Conservation (phyloP, 306 rosid species). For the Urtica urens region DNA sequence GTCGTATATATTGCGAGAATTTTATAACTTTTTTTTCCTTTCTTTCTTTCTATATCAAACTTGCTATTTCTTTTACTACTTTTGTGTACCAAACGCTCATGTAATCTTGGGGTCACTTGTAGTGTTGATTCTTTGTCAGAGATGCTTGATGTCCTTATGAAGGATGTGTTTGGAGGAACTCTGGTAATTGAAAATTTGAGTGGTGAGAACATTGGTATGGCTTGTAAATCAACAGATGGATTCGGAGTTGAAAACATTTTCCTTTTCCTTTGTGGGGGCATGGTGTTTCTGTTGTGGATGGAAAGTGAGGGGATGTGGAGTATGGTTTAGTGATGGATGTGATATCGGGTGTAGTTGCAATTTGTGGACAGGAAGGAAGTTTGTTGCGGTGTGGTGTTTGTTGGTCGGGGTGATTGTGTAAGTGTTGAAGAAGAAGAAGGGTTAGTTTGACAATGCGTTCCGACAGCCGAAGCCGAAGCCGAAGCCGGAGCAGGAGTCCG, state of each 20-base stretch:
- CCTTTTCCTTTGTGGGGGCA: slow-evolving; percentile 30
- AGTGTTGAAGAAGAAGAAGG: slow-evolving; percentile 48
- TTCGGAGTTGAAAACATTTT: slow-evolving; percentile 46
- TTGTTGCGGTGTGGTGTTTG: slow-evolving; percentile 53
- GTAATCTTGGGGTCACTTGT: slow-evolving; percentile 17
- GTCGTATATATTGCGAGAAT: too few species aligned
- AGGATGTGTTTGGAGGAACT: slow-evolving; percentile 37
- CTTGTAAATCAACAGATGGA: slow-evolving; percentile 47
- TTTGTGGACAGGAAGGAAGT: slow-evolving; percentile 99
- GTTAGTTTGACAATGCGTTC: slow-evolving; percentile 65
- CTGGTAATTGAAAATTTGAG: slow-evolving; percentile 27
- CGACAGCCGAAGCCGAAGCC: slow-evolving; percentile 85
- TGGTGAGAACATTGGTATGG: slow-evolving; percentile 38
- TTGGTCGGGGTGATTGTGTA: slow-evolving; percentile 53
- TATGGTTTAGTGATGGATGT: slow-evolving; percentile 64
- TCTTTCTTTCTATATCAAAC: too few species aligned
- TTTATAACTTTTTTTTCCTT: too few species aligned
- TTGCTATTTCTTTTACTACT: too few species aligned
- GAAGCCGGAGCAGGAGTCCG: slow-evolving; percentile 96
- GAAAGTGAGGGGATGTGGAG: slow-evolving; percentile 67
- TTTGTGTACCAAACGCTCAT: too few species aligned
- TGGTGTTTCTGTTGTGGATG: slow-evolving; percentile 61
- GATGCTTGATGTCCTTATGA: slow-evolving; percentile 25
- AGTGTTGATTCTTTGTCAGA: slow-evolving; percentile 21
- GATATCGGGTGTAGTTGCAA: slow-evolving; percentile 89